Base-by-base conservation (phyloP, 495 filamentous ascomycete species). In the Neurospora terricola region DNA sequence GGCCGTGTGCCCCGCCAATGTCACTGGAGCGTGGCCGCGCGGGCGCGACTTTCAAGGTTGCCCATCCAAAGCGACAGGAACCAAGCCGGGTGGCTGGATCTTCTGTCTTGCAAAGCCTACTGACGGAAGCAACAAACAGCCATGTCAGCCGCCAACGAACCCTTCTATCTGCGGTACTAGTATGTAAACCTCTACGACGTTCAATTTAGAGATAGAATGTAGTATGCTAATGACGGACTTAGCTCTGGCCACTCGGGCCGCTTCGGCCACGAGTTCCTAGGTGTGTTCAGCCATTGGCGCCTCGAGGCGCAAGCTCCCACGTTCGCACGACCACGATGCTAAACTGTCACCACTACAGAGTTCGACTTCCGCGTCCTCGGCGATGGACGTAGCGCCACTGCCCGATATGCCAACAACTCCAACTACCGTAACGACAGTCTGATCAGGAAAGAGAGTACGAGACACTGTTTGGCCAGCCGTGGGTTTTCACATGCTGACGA, bases 361-460 rank as follows among this genome's bases (percentile, higher is more conserved):
- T 99, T 98, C 83, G 96, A 99, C 82, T 94, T 99, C 78, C 91
- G 96, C 69, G 92, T 92, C 36, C 87, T 98, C 39, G 92, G 92
- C 40, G 96, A 99, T 81, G 96, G 96, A n/a, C 89, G 92, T 59
- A 97, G 94, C 79, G 96, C 96, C 48, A 92, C 93, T 69, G 94
- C 95, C 14, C 91, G 96, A 78, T 99, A 99, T 83, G 96, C 96
- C 54, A 99, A 99, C 86, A 99, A 99, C 82, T 98, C 96, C 70
- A 99, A 98, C 83, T 99, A 99, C 84, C 91, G 96, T 75, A 98
- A 98, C 85, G 96, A 99, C 83, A 97, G 94, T 74, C 84, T 99
- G 76, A 98, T 99, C 79, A 92, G 96, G 75, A 99, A 98, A 94
- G 96, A 98, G 86, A 98, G 96, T 98, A 86, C 78, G 94, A 86